Percentiles rank a stretch among this genome's conserved stretches.
Conservation (phyloP, 352 stramenopile species). For the Phytophthora pini region DNA sequence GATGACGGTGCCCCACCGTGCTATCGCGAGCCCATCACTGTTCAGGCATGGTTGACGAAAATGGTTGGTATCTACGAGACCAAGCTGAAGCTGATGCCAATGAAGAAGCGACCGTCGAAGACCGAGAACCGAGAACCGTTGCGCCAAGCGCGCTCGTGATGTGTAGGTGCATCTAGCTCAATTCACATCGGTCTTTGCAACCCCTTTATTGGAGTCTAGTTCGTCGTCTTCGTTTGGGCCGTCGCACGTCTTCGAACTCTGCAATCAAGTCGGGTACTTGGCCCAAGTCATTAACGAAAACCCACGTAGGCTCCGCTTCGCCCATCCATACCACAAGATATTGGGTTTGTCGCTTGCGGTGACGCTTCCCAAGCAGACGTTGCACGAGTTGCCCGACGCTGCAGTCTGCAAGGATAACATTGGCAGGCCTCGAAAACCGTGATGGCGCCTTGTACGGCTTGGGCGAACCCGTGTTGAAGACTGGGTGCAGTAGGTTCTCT, state of each 20-base stretch:
- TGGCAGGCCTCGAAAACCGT: neutral
- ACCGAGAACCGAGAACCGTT: too few species aligned
- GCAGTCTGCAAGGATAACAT: conserved; percentile 12
- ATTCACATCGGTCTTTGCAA: conserved; percentile 5
- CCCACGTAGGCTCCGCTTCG: conserved; percentile 4
- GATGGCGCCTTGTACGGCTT: conserved; percentile 15
- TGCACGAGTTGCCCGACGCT: conserved; percentile 12
- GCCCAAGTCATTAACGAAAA: too few species aligned
- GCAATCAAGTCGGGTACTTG: conserved; percentile 1
- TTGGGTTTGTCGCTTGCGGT: conserved; percentile 4
- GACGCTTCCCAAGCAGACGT: neutral
- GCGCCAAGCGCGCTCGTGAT: too few species aligned
- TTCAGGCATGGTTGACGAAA: too few species aligned
- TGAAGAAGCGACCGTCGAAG: too few species aligned
- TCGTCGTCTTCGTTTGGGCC: neutral
- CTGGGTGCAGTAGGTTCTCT: conserved; percentile 13
- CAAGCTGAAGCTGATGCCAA: too few species aligned
- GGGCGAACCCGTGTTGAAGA: conserved; percentile 15
- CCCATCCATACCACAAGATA: conserved; percentile 15
- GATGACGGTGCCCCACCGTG: too few species aligned
- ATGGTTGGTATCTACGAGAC: too few species aligned
- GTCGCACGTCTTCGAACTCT: neutral
- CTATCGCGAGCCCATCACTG: too few species aligned
- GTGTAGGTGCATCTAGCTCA: neutral
- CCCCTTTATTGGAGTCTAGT: neutral